Evolutionary conservation across 2,329 filamentous ascomycete species (phyloP).

Genomic region (Hymenoscyphus albidus): DNA sequence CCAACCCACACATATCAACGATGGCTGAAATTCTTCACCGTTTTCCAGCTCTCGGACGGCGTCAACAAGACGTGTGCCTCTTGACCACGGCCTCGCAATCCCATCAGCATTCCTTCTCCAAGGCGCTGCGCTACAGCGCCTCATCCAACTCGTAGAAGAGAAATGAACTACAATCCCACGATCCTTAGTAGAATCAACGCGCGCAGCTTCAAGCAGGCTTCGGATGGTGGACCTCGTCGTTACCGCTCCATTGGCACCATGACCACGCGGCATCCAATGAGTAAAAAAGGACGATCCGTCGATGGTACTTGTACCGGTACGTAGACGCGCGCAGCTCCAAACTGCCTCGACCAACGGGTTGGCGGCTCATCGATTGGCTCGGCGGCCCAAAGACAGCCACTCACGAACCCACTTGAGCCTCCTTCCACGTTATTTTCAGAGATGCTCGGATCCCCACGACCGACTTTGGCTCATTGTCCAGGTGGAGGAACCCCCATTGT

Average conservation of each 20-base stretch:
- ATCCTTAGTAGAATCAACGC: slow-evolving; percentile 14
- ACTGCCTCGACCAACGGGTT: slow-evolving; percentile 3
- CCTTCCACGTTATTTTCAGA: slow-evolving; percentile 21
- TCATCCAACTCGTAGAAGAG: not conserved
- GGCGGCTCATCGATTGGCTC: slow-evolving; percentile 16
- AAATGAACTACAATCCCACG: not conserved
- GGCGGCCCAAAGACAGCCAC: slow-evolving; percentile 22
- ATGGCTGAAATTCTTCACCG: slow-evolving; percentile 1
- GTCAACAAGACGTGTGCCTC: not conserved
- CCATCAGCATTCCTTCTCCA: not conserved
- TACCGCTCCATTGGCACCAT: not conserved
- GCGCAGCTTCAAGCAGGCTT: slow-evolving; percentile 19
- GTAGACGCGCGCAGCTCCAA: slow-evolving; percentile 19
- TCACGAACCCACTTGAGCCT: slow-evolving; percentile 27
- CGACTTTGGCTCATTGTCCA: not conserved
- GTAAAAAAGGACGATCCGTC: not conserved
- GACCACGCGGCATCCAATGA: not conserved
- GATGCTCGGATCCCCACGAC: not conserved
- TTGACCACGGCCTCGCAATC: not conserved
- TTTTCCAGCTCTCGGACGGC: not conserved
- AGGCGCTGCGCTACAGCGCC: not conserved
- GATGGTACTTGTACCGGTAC: not conserved
- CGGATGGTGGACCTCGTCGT: not conserved
- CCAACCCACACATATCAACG: not conserved
- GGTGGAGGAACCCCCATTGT: slow-evolving; percentile 12